Base-by-base conservation (phyloP, 768 basidiomycete genomes). In the Ephemerocybe angulata region DNA sequence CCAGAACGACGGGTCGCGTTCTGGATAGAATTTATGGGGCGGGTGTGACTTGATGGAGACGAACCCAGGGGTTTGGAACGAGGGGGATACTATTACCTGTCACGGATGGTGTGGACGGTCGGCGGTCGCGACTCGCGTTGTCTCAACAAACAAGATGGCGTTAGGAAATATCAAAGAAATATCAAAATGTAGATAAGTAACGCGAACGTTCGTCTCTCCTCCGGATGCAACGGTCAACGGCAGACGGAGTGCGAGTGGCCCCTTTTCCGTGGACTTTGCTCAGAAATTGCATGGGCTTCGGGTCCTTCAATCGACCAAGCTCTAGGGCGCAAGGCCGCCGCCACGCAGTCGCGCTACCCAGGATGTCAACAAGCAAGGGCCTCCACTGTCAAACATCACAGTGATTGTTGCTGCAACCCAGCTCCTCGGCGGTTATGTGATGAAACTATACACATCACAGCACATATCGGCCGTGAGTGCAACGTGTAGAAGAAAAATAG, bases 21-120 rank as follows among this genome's bases (percentile, higher is more conserved):
- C 46, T 30, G 30, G 17, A 48, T 17, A 48, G 46, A 48, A 48
- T 48, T 48, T 48, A 28, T 48, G 46, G 46, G 46, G 46, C 19
- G 28, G 27, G 46, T 28, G n/a, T 12, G 11, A 42, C 46, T 28
- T 48, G 22, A 48, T 48, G 46, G 46, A 25, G 46, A 28, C 17
- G 15, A 48, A 48, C 30, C 46, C 46, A 21, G 28, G 28, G 21
- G 12, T 12, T 28, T 48, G 46, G 46, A 17, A 27, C 46, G 12
- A 27, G 6, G 28, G 46, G 2, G 15, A 8, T 35, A 17, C 27
- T 48, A 28, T 28, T 8, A 22, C 42, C 35, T 19, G 42, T 44
- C 42, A 22, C 15, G 24, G n/a, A 22, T 22, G 21, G 10, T 35
- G 42, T 44, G 42, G 4, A 44, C 13, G 6, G 22, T 25, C 6